phyloP scores from a whole-genome alignment of 2,329 filamentous ascomycete species.

The Biscogniauxia marginata region DNA sequence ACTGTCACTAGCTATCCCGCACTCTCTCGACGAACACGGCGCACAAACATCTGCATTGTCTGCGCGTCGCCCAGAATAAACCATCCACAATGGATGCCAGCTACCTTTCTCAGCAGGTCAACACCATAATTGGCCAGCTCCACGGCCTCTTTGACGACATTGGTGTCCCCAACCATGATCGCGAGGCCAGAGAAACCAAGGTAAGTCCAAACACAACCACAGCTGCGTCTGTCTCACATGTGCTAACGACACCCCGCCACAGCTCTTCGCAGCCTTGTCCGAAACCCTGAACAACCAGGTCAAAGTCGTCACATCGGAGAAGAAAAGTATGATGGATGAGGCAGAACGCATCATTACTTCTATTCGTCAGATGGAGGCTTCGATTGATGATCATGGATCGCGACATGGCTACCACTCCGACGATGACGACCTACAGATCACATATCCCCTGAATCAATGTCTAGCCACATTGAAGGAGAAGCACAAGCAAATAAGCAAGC shows the following conservation, averaged over 20 bases:
- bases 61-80: conserved; percentile 1
- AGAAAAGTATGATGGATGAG: conserved; percentile 86
- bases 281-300: conserved; percentile 91
- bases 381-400: conserved; percentile 73
- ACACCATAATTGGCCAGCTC: conserved; percentile 86
- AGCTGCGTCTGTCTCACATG: neutral
- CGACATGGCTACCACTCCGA: conserved; percentile 58
- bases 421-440: conserved; percentile 71
- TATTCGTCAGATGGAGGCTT: conserved; percentile 91
- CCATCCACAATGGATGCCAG: conserved; percentile 72
- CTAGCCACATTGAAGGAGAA: conserved; percentile 82
- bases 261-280: conserved; percentile 91
- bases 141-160: conserved; percentile 97
- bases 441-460: conserved; percentile 79
- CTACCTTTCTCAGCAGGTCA: conserved; percentile 93
- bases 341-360: conserved; percentile 79
- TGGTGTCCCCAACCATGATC: conserved; percentile 89
- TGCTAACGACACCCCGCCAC: conserved; percentile 17
- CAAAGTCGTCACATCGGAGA: conserved; percentile 79
- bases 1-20: neutral
- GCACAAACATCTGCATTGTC: neutral
- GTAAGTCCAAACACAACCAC: conserved; percentile 47
- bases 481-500: conserved; percentile 72
- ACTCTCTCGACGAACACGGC: conserved; percentile 2
- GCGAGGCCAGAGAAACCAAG: conserved; percentile 85